phyloP scores from a whole-genome alignment of 106 monocot genomes.

The Allium fistulosum region DNA sequence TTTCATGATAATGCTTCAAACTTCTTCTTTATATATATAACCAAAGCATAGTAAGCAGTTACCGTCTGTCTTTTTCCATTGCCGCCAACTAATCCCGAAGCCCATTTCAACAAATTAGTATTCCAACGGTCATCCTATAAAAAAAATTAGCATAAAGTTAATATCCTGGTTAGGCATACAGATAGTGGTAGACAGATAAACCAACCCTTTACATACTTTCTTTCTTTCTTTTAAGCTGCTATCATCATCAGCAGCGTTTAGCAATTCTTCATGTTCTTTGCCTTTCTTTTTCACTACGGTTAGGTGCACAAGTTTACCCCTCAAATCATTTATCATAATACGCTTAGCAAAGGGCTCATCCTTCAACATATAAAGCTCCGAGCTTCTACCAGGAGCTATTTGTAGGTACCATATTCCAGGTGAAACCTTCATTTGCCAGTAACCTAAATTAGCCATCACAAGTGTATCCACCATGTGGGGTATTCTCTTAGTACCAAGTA shows the following conservation, averaged over 20 bases:
- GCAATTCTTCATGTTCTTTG: slow-evolving; percentile 78
- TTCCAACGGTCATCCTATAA: slow-evolving; percentile 74
- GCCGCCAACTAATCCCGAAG: slow-evolving; percentile 75
- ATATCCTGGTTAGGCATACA: too few relatives aligned
- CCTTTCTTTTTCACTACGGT: slow-evolving; percentile 72
- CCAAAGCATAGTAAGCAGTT: background rate
- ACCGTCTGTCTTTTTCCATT: slow-evolving; percentile 49
- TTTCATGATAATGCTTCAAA: background rate
- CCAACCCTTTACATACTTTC: slow-evolving; percentile 21
- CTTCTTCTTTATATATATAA: too few relatives aligned
- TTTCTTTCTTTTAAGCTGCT: slow-evolving; percentile 21
- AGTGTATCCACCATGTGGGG: slow-evolving; percentile 92
- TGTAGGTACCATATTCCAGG: slow-evolving; percentile 94
- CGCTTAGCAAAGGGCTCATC: slow-evolving; percentile 41
- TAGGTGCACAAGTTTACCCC: slow-evolving; percentile 80
- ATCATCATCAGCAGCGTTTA: slow-evolving; percentile 51
- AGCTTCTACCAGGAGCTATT: slow-evolving; percentile 86
- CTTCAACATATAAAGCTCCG: slow-evolving; percentile 71
- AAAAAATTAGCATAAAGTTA: background rate
- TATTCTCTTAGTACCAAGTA: slow-evolving; percentile 67
- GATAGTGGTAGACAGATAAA: background rate
- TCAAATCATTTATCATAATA: slow-evolving; percentile 75
- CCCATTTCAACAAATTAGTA: slow-evolving; percentile 85
- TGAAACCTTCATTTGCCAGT: slow-evolving; percentile 99
- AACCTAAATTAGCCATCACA: slow-evolving; percentile 97